These are phyloP conservation scores for Pulchroboletus neoregius DNA, from an alignment of 1,284 basidiomycete species.

Conservation along the genomic window DNA sequence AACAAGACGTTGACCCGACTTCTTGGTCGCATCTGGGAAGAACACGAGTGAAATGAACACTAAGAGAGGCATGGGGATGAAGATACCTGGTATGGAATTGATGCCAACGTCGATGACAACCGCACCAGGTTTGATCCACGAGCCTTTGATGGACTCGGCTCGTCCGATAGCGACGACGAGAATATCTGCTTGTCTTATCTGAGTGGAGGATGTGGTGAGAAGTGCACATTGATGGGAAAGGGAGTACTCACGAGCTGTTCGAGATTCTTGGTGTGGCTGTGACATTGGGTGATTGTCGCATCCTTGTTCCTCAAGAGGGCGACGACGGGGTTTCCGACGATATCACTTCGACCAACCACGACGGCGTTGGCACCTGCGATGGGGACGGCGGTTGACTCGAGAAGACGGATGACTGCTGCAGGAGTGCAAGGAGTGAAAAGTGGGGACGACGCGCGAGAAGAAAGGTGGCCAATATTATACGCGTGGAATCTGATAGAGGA, in stretches of 20 bases:
- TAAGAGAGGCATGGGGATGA: not conserved
- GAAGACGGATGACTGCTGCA: conserved; percentile 85
- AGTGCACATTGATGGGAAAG: conserved; percentile 7
- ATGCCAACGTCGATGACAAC: conserved; percentile 97
- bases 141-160: conserved; percentile 85
- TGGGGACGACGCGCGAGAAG: conserved; percentile 86
- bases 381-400: conserved; percentile 79
- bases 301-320: conserved; percentile 87
- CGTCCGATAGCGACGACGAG: conserved; percentile 93
- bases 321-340: conserved; percentile 94
- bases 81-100: conserved; percentile 86
- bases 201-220: conserved; percentile 11
- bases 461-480: conserved; percentile 96
- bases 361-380: conserved; percentile 81
- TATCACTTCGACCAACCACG: conserved; percentile 96
- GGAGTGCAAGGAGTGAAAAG: conserved; percentile 96
- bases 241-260: conserved; percentile 62
- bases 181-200: conserved; percentile 88
- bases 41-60: not conserved
- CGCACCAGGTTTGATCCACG: conserved; percentile 94
- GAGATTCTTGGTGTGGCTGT: conserved; percentile 85
- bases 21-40: conserved; percentile 75
- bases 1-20: conserved; percentile 93
- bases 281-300: conserved; percentile 97
- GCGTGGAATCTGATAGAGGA: conserved; percentile 78